A percentile compares a stretch with the other conserved stretches of the same genome.
These are phyloP conservation scores for Linnemannia elongata DNA, from an alignment of 192 early-diverging fungal species.

Conservation along the genomic window DNA sequence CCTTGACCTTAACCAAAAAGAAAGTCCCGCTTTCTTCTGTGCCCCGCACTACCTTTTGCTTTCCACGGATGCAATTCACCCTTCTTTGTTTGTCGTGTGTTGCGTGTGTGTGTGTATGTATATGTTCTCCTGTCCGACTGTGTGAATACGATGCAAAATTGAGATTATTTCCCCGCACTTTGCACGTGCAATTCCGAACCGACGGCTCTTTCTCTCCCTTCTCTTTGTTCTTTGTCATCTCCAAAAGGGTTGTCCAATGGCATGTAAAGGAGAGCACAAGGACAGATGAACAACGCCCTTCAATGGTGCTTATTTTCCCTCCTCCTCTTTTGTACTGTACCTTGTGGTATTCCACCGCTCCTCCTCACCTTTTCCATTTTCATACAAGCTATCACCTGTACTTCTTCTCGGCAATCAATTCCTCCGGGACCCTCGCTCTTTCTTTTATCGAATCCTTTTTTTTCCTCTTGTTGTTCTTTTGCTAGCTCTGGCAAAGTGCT, in stretches of 20 bases:
- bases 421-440: no score
- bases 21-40: background rate
- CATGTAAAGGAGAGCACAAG: no score
- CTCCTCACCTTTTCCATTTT: no score
- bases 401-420: no score
- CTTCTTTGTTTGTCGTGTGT: background rate
- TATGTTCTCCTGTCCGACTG: background rate
- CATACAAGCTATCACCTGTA: no score
- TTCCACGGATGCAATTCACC: background rate
- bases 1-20: background rate
- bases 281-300: no score
- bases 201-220: background rate
- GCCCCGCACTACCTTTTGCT: background rate
- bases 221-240: background rate
- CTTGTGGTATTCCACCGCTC: no score
- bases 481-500: background rate
- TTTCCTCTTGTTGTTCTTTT: background rate
- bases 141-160: background rate
- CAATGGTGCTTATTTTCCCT: no score
- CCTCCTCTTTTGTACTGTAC: no score
- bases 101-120: background rate
- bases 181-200: slow-evolving; percentile 9
- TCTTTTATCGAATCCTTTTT: background rate
- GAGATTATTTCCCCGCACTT: background rate
- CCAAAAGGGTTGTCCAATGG: background rate